Evolutionary conservation across 345 rosid species (phyloP).

Genomic region (Hevea brasiliensis): DNA sequence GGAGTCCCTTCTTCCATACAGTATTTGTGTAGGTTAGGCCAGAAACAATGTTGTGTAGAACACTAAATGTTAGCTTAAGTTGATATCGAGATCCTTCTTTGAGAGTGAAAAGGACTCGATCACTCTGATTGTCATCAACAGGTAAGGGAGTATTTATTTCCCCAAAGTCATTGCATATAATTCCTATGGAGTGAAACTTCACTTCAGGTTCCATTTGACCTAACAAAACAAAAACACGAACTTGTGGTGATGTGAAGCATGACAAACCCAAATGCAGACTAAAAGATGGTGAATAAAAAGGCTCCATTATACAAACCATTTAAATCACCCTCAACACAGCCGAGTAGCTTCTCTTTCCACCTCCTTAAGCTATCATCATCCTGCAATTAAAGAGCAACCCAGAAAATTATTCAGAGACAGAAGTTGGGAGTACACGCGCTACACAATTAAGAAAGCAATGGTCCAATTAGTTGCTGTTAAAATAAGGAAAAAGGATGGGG

Average conservation of each 20-base stretch:
- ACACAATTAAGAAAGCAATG: not conserved
- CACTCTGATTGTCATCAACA: slow-evolving; percentile 27
- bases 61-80: slow-evolving; percentile 48
- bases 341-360: slow-evolving; percentile 82
- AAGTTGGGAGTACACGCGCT: not conserved
- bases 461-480: not conserved
- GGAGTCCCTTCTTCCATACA: slow-evolving; percentile 52
- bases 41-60: slow-evolving; percentile 57
- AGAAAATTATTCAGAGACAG: not conserved
- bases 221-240: slow-evolving; percentile 20
- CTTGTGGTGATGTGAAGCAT: not conserved
- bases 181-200: slow-evolving; percentile 51
- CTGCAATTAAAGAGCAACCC: slow-evolving; percentile 33
- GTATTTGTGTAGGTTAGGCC: slow-evolving; percentile 49
- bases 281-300: slow-evolving; percentile 2
- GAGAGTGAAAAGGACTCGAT: slow-evolving; percentile 38
- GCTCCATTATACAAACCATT: slow-evolving; percentile 28
- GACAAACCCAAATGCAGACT: not conserved
- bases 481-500: not conserved
- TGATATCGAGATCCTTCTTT: slow-evolving; percentile 51
- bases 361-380: slow-evolving; percentile 81
- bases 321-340: slow-evolving; percentile 52
- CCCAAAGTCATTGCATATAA: slow-evolving; percentile 46
- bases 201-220: slow-evolving; percentile 58
- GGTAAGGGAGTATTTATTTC: slow-evolving; percentile 46